Conservation (phyloP, 2,329 filamentous ascomycete genomes). For the Penicillium sp. region DNA sequence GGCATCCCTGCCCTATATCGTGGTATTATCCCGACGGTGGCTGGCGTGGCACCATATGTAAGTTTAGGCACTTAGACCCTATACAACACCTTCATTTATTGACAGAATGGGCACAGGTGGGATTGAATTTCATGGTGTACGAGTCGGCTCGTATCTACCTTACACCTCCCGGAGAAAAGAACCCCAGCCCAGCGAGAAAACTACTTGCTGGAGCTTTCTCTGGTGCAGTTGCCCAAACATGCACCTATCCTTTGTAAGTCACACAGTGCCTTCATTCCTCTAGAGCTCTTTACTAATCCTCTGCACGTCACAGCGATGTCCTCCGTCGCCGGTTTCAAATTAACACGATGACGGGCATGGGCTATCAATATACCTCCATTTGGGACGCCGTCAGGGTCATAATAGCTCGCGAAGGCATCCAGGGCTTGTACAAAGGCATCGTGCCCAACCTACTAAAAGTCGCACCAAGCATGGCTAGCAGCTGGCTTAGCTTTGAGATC, state of each 20-base stretch:
- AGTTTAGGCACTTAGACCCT: constrained; percentile 22
- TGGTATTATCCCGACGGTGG: constrained; percentile 88
- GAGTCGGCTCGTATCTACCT: constrained; percentile 80
- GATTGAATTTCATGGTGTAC: constrained; percentile 98
- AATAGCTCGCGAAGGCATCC: constrained; percentile 73
- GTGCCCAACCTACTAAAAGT: constrained; percentile 94
- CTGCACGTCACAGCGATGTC: constrained; percentile 62
- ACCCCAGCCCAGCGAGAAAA: constrained; percentile 75
- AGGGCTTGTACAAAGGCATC: constrained; percentile 92
- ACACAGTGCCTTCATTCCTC: background rate
- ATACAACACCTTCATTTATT: constrained; percentile 1
- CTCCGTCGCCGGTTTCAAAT: constrained; percentile 93
- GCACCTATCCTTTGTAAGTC: constrained; percentile 93
- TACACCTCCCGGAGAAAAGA: constrained; percentile 81
- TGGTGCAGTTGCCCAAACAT: constrained; percentile 94
- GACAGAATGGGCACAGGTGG: constrained; percentile 57
- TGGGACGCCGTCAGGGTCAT: constrained; percentile 80
- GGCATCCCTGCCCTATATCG: constrained; percentile 83
- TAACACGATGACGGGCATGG: constrained; percentile 98
- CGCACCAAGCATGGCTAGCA: constrained; percentile 96
- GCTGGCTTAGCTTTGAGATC: constrained; percentile 95
- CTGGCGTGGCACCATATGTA: constrained; percentile 92
- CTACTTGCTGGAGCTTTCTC: constrained; percentile 86
- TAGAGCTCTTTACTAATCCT: constrained; percentile 10
- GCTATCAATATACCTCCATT: constrained; percentile 88